Evolutionary conservation across 192 early-diverging fungal genomes (phyloP), one percentile per base, ranked within the genome.

Genomic region (Backusella morwellensis): DNA sequence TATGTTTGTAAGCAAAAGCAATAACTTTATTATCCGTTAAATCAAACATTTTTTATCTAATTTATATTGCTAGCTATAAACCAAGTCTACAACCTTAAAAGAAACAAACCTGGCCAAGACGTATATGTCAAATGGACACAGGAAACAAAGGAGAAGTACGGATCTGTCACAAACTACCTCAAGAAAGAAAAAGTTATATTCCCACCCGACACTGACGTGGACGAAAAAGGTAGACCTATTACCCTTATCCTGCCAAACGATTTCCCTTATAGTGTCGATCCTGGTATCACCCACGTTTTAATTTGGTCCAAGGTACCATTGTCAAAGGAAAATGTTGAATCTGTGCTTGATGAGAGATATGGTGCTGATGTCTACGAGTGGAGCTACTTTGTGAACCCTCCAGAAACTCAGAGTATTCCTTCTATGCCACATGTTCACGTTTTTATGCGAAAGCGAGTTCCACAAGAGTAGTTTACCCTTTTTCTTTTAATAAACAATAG

Each of bases 371-470:
- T 23, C 1, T 73, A 41, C 17, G 77, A 78, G 35, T 72, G 71
- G 71, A 44, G 59, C 8, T 78, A 73, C 19, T 78, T 78, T 73
- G 77, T 78, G 2, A 78, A 78, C 15, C 77, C 77, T 11, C 71
- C 77, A 50, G 44, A 67, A 35, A 26, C 23, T 21, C 77, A 78
- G 23, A 78, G 77, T 73, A 72, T 78, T 9, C 54, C 38, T 15
- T 26, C n/a, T 9, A 35, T 78, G 44, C 72, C 77, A 32, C 77
- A 78, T 29, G 71, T 73, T 34, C 77, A 78, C 56, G 56, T 78
- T 8, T 78, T 78, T 78, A 50, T 76, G 52, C 56, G 73, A 29
- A 63, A 63, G 26, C 29, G 23, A 63, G 12, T 8, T 32, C 29
- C 19, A 23, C 68, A 69, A 6, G 47, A 50, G 47, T 50, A 50